A percentile compares a stretch with the other conserved stretches of the same genome.
These are phyloP conservation scores for Typha latifolia DNA, from an alignment of 176 grass and related monocot genomes.

Conservation along the genomic window DNA sequence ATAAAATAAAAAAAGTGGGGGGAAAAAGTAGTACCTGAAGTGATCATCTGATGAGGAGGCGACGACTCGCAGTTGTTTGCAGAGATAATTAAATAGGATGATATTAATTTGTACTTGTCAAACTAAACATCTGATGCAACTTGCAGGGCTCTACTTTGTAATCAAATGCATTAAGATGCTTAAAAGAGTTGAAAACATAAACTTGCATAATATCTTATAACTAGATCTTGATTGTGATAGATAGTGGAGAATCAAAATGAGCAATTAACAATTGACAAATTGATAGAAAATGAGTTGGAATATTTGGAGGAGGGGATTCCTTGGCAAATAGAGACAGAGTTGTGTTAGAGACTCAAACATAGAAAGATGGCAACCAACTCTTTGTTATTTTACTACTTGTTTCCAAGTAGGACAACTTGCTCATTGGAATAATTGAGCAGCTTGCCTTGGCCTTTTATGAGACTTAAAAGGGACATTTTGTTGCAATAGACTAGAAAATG, in stretches of 20 bases:
- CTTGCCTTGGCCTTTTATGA: constrained; percentile 31
- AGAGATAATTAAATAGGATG: not conserved
- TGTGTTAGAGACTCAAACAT: constrained; percentile 22
- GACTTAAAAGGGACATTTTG: constrained; percentile 17
- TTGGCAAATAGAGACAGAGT: constrained; percentile 13
- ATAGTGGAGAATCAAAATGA: constrained; percentile 19
- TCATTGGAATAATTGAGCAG: constrained; percentile 17
- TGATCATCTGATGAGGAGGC: not conserved
- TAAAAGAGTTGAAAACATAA: too few relatives aligned
- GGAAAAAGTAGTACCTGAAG: too few relatives aligned
- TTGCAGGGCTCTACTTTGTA: not conserved
- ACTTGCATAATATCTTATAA: too few relatives aligned
- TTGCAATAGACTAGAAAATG: too few relatives aligned
- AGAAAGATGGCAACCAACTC: not conserved
- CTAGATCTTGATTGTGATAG: not conserved
- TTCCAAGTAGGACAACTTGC: not conserved
- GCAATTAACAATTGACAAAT: not conserved
- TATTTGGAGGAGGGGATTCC: constrained; percentile 23
- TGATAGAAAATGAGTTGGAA: constrained; percentile 1
- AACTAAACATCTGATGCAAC: not conserved
- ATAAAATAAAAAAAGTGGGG: too few relatives aligned
- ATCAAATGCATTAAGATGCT: not conserved
- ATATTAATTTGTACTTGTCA: not conserved
- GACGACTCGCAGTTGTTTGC: not conserved
- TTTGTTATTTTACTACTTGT: too few relatives aligned